Conservation (phyloP, 2,329 filamentous ascomycete genomes). For the Pestalotiopsis sp. region DNA sequence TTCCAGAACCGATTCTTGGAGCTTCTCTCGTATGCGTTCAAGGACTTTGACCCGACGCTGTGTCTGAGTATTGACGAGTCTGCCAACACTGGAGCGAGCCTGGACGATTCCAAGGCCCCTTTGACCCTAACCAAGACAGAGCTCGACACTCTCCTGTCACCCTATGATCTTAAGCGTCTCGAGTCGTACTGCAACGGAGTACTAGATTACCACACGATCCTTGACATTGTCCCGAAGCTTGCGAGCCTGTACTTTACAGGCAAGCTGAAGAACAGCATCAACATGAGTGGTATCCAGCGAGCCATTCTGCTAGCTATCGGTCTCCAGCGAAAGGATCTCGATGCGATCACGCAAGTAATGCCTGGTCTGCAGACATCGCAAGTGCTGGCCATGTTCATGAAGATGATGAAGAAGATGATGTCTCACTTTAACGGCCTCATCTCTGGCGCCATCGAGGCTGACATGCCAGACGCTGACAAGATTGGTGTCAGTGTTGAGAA, state of each 20-base stretch:
- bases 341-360: conserved; percentile 77
- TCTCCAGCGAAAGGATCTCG: conserved; percentile 85
- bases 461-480: conserved; percentile 58
- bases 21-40: conserved; percentile 90
- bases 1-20: conserved; percentile 94
- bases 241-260: conserved; percentile 84
- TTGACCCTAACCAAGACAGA: conserved; percentile 68
- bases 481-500: conserved; percentile 60
- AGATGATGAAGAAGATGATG: conserved; percentile 87
- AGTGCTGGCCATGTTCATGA: conserved; percentile 94
- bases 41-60: conserved; percentile 72
- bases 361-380: conserved; percentile 68
- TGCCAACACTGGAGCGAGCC: conserved; percentile 69
- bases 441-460: conserved; percentile 68
- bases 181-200: conserved; percentile 96
- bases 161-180: conserved; percentile 91
- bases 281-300: conserved; percentile 79
- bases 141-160: conserved; percentile 76
- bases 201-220: conserved; percentile 95
- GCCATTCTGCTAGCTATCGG: conserved; percentile 88
- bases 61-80: conserved; percentile 89
- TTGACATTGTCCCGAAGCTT: conserved; percentile 85
- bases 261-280: conserved; percentile 65
- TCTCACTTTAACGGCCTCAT: conserved; percentile 75
- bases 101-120: conserved; percentile 57